These are phyloP conservation scores for Hygrophorus pudorinus DNA, from an alignment of 768 basidiomycete species.

Conservation along the genomic window DNA sequence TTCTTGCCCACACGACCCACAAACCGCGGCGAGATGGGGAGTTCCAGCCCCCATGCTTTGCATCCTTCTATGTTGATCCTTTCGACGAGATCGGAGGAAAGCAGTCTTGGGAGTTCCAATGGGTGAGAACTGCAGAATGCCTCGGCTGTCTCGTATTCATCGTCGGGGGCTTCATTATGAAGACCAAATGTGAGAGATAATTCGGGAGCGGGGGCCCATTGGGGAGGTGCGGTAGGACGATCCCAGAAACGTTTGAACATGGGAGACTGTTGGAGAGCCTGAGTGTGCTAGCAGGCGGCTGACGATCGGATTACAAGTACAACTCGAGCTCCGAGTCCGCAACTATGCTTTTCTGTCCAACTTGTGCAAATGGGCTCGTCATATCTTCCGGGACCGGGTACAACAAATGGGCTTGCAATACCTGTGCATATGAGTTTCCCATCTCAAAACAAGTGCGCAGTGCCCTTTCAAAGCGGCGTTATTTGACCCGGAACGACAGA, in stretches of 20 bases:
- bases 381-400: slow-evolving; percentile 69
- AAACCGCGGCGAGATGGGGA: slow-evolving; percentile 33
- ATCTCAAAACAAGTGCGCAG: slow-evolving; percentile 67
- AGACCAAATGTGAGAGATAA: slow-evolving; percentile 36
- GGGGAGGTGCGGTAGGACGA: slow-evolving; percentile 26
- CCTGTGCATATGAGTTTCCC: slow-evolving; percentile 93
- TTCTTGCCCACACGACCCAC: slow-evolving; percentile 32
- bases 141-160: slow-evolving; percentile 43
- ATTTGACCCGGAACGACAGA: neutral
- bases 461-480: neutral
- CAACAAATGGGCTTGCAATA: slow-evolving; percentile 91
- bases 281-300: too few relatives aligned
- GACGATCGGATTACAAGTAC: too few relatives aligned
- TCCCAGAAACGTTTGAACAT: too few relatives aligned
- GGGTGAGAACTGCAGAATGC: slow-evolving; percentile 36
- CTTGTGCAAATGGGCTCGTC: slow-evolving; percentile 80
- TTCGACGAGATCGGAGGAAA: slow-evolving; percentile 45
- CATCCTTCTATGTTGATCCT: slow-evolving; percentile 36
- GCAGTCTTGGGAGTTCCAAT: slow-evolving; percentile 29
- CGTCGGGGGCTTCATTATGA: slow-evolving; percentile 44
- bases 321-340: too few relatives aligned
- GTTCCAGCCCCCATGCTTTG: slow-evolving; percentile 44
- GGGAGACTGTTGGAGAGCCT: too few relatives aligned
- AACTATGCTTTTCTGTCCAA: slow-evolving; percentile 88
- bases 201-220: slow-evolving; percentile 55